Evolutionary conservation across 1,284 basidiomycete genomes (phyloP), one percentile per base, ranked within the genome.

Genomic region (Leccinum cinnamomeum): DNA sequence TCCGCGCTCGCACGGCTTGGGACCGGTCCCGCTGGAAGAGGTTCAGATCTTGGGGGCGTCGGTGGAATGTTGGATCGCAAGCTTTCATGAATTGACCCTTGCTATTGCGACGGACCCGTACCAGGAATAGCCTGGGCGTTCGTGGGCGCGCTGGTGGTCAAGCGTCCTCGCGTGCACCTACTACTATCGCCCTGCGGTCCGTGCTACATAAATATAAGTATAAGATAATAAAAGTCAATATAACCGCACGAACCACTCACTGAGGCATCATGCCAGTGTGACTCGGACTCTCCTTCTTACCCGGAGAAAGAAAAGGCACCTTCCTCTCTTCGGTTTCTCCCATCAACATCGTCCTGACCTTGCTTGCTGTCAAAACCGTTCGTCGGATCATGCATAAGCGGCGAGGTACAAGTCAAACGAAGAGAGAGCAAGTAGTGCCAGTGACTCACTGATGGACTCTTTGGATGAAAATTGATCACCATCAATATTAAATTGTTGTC

Each of bases 101-200:
- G 25, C 25, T 28, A 28, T 28, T 28, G 25, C 25, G 25, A 28
- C 25, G 25, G 25, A 28, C 25, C 25, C 7, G 25, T 28, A 28
- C 25, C 25, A 28, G 25, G 25, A 7, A 28, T 28, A 28, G 25
- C 25, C 25, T 16, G 25, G 14, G 7, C 5, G 11, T 10, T 56
- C 14, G 44, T 25, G 30, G 28, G 33, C 3, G 48, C 10, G 25
- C 18, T 16, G 51, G 14, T 35, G 8, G 37, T 63, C 61, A 2
- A 35, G 48, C 1, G 41, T n/a, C 12, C 35, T 56, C 7, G 46
- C 30, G 39, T 69, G 46, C 5, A 56, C 57, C 23, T 62, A 57
- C 20, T n/a, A n/a, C 57, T 64, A 98, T 88, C 23, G 85, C 80
- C 67, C 91, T 88, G 81, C 97, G 87, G 71, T 97, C 92, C 7